These are phyloP conservation scores for Solanum medicagineum DNA, from an alignment of 257 asterid species.

Conservation along the genomic window DNA sequence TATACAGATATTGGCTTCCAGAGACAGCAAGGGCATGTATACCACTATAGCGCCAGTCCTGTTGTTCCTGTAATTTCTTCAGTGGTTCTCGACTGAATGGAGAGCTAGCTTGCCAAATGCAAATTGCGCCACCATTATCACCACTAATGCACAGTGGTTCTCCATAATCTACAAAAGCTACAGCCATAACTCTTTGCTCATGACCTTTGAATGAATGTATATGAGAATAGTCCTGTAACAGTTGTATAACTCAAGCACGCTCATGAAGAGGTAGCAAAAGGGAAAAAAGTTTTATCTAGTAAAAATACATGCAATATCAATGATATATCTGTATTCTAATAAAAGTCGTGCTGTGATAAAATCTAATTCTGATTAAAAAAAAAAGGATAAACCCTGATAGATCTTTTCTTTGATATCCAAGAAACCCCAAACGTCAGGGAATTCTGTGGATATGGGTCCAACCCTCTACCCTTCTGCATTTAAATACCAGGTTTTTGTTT, in stretches of 20 bases:
- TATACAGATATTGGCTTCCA: constrained; percentile 50
- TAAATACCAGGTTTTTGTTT: neutral
- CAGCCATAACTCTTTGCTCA: constrained; percentile 64
- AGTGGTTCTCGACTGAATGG: constrained; percentile 49
- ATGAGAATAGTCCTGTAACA: constrained; percentile 53
- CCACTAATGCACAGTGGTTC: constrained; percentile 77
- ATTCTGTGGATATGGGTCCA: neutral
- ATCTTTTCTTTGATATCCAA: neutral
- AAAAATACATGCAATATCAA: neutral
- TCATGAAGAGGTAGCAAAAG: neutral
- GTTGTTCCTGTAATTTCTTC: constrained; percentile 47
- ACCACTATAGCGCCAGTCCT: constrained; percentile 98
- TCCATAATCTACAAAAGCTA: constrained; percentile 50
- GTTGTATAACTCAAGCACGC: constrained; percentile 3
- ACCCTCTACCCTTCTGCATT: neutral
- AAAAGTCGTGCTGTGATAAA: neutral
- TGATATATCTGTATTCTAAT: neutral
- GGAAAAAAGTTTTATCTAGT: neutral
- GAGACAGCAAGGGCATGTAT: constrained; percentile 79
- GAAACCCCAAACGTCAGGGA: neutral
- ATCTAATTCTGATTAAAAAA: neutral
- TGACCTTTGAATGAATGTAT: constrained; percentile 80
- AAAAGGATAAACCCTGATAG: neutral
- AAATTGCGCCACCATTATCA: constrained; percentile 67
- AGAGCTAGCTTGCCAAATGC: constrained; percentile 60